Evolutionary conservation across 23 red algal genomes (phyloP), one percentile per base, ranked within the genome.

Genomic region (Porphyridium purpureum): DNA sequence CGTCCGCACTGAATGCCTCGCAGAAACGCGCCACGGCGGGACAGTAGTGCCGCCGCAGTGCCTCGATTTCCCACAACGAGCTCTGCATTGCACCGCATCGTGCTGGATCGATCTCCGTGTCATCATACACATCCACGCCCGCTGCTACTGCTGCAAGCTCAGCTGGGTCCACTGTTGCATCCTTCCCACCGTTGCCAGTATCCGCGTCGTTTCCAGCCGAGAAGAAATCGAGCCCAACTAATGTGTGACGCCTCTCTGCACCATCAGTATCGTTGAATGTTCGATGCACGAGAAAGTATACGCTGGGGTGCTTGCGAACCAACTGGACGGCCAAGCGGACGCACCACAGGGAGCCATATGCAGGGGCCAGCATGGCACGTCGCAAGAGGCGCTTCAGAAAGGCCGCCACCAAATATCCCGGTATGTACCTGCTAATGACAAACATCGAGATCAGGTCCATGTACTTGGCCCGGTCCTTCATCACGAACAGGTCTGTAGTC

Each of bases 341-440:
- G 74, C 74, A 75, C 84, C 84, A 93, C 24, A 80, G 1, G 0
- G 69, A 67, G 11, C 54, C 29, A 19, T 55, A 15, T 2, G 84
- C 44, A 9, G 84, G 74, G 35, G 55, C 68, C 0, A 44, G 27
- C 9, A 76, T 48, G 1, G 84, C 60, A 35, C 66, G 67, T 47
- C 84, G 49, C 40, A 73, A 52, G 9, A 93, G 54, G 21, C 76
- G 54, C 57, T 93, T 93, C 5, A 93, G 51, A 55, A 93, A 93
- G 7, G 84, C 66, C 0, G 73, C 66, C 4, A 80, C 41, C 42
- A 67, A 63, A 17, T 52, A 32, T 7, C 62, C 73, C 0, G 84
- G 73, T 17, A 93, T 35, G 56, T 74, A 38, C 7, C 60, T 66
- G 7, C 36, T 28, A 54, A 49, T 31, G 7, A 93, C 15, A 23